A percentile compares a stretch with the other conserved stretches of the same genome.
Conservation (phyloP, 495 filamentous ascomycete genomes). For the Tetracladium marchalianum region DNA sequence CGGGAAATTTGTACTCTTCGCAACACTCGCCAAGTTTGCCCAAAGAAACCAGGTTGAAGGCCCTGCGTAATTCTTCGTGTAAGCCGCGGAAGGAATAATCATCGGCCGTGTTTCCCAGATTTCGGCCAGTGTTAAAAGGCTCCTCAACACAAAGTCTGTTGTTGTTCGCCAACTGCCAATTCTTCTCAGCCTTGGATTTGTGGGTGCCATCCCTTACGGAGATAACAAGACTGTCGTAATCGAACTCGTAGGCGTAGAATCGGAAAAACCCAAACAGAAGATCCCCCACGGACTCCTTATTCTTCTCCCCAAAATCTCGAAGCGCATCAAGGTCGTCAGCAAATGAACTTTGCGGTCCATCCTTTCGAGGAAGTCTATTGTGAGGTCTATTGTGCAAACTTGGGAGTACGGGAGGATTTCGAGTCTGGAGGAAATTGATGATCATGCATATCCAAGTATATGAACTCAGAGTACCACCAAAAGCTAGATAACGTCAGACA, state of each 20-base stretch:
- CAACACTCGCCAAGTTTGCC: conserved; percentile 72
- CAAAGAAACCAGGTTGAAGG: conserved; percentile 69
- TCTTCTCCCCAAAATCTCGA: conserved; percentile 61
- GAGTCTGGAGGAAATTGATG: conserved; percentile 87
- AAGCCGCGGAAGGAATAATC: conserved; percentile 86
- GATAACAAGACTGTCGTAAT: conserved; percentile 75
- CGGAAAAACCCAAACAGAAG: conserved; percentile 91
- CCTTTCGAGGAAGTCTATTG: conserved; percentile 43
- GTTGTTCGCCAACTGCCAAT: conserved; percentile 65
- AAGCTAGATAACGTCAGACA: conserved; percentile 38
- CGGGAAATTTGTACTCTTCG: conserved; percentile 71
- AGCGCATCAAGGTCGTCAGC: conserved; percentile 74
- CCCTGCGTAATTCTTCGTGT: conserved; percentile 79
- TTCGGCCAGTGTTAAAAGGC: conserved; percentile 88
- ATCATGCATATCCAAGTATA: conserved; percentile 99
- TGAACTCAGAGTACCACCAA: conserved; percentile 90
- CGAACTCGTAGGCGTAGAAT: conserved; percentile 85
- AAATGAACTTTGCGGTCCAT: conserved; percentile 63
- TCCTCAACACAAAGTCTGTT: conserved; percentile 92
- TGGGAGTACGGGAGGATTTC: conserved; percentile 79
- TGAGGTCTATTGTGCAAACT: conserved; percentile 72
- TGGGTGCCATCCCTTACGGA: conserved; percentile 80
- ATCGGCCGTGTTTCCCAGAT: conserved; percentile 93
- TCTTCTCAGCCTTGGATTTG: conserved; percentile 77
- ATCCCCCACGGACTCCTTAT: conserved; percentile 72